phyloP scores from a whole-genome alignment of 1,284 basidiomycete species.

The Rugosomyces carneus region DNA sequence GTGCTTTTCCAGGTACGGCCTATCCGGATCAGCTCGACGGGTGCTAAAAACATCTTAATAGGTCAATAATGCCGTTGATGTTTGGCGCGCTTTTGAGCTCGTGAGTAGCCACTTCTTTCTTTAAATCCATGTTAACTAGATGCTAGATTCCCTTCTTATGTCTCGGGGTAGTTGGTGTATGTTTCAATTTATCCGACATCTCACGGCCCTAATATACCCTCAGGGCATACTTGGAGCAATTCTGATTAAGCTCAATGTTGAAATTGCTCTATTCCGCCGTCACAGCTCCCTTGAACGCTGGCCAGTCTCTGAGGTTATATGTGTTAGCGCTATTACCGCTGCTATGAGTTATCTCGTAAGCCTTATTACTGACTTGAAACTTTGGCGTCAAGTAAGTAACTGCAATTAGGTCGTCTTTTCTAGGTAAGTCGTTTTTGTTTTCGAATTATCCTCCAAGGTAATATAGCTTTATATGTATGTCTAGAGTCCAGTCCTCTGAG shows the following conservation, averaged over 20 bases:
- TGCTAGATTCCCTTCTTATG: slow-evolving; percentile 58
- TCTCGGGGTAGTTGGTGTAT: slow-evolving; percentile 55
- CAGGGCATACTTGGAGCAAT: slow-evolving; percentile 61
- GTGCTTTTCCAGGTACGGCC: slow-evolving; percentile 56
- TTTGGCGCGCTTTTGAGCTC: slow-evolving; percentile 68
- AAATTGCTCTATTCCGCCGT: slow-evolving; percentile 53
- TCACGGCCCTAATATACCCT: slow-evolving; percentile 1
- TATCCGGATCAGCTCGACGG: background rate
- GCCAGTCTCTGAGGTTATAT: slow-evolving; percentile 62
- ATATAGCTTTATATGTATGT: background rate
- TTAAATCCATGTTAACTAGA: background rate
- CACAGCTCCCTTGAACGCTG: slow-evolving; percentile 52
- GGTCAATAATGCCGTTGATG: slow-evolving; percentile 53
- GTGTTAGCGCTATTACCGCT: slow-evolving; percentile 57
- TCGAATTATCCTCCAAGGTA: slow-evolving; percentile 1
- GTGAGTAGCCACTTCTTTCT: slow-evolving; percentile 29
- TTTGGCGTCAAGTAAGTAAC: background rate
- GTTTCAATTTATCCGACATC: slow-evolving; percentile 13
- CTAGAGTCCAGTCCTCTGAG: slow-evolving; percentile 62
- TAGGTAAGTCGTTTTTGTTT: slow-evolving; percentile 27
- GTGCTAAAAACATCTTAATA: slow-evolving; percentile 17
- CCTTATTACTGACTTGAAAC: background rate
- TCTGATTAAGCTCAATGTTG: slow-evolving; percentile 60
- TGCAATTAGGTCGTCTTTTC: slow-evolving; percentile 42
- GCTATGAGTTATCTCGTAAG: slow-evolving; percentile 61